Evolutionary conservation across 2,329 filamentous ascomycete species (phyloP).

Genomic region (Colletotrichum ledebouriae): DNA sequence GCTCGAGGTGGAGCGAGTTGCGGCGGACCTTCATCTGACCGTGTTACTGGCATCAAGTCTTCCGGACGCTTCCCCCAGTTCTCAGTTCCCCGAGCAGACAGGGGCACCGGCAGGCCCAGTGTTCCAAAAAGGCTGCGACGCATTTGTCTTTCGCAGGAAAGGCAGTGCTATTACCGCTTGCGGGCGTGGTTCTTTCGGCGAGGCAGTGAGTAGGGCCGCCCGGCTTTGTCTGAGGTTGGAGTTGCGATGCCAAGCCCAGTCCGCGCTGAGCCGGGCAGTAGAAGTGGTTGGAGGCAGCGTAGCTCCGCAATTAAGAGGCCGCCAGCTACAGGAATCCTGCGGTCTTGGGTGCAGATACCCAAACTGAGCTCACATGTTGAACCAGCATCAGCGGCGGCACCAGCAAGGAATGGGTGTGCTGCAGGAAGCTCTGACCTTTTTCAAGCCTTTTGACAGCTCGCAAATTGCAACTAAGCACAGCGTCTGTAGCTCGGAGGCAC

Average conservation of each 20-base stretch:
- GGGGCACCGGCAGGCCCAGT: slow-evolving; percentile 37
- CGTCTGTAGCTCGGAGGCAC: slow-evolving; percentile 22
- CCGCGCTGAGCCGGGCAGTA: slow-evolving; percentile 16
- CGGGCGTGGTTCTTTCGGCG: slow-evolving; percentile 20
- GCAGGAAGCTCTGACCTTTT: slow-evolving; percentile 30
- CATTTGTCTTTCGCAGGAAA: slow-evolving; percentile 31
- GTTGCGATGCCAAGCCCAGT: slow-evolving; percentile 29
- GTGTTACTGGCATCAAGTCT: slow-evolving; percentile 25
- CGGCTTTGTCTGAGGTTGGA: slow-evolving; percentile 16
- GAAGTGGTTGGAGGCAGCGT: slow-evolving; percentile 16
- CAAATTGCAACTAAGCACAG: slow-evolving; percentile 17
- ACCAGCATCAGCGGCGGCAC: slow-evolving; percentile 26
- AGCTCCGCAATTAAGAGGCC: slow-evolving; percentile 42
- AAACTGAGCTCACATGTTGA: slow-evolving; percentile 32
- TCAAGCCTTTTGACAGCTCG: slow-evolving; percentile 29
- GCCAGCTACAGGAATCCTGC: slow-evolving; percentile 39
- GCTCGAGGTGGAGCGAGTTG: slow-evolving; percentile 33
- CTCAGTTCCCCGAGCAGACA: slow-evolving; percentile 30
- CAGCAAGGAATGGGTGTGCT: slow-evolving; percentile 15
- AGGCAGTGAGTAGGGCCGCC: slow-evolving; percentile 34
- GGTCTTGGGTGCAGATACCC: slow-evolving; percentile 35
- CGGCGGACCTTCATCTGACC: slow-evolving; percentile 21
- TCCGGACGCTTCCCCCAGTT: slow-evolving; percentile 34
- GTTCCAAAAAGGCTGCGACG: slow-evolving; percentile 22
- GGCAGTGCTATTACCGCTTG: slow-evolving; percentile 31